Evolutionary conservation across 306 rosid species (phyloP), one percentile per base, ranked within the genome.

Genomic region (Rosa rugosa): DNA sequence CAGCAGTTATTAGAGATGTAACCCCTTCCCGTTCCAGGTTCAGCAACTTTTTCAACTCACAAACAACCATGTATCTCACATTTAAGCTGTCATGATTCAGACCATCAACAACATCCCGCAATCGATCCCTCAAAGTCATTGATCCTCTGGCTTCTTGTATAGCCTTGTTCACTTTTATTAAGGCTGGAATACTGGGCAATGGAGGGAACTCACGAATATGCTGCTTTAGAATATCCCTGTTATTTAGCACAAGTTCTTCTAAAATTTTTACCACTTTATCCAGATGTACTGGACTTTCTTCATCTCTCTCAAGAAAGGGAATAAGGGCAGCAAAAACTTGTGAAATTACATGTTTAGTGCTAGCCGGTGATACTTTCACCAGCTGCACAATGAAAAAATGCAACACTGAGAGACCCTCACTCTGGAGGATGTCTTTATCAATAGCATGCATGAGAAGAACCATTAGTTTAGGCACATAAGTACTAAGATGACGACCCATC

Each of bases 361-460:
- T 95, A 83, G 97, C 89, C 69, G 91, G 94, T 1, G 94, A 88
- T 76, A 87, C 91, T 62, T 86, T 76, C 54, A 90, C 92, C 87
- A 92, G 78, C 85, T 92, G 98, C 81, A 80, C 81, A 60, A 91
- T 84, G 85, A 95, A 92, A 87, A 86, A 92, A 82, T 88, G 90
- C 90, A 95, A 85, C 51, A 95, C 89, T 47, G 90, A 78, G 79
- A 95, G 92, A 83, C 96, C 99, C 76, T 92, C 99, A 84, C 80
- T 83, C 89, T 87, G 90, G 71, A 90, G 90, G 63, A 72, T 65
- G 71, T 95, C 91, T 82, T 91, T 92, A 50, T 77, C 89, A 81
- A 95, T 84, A 81, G 97, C 95, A 86, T 90, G 94, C 97, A 92
- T 90, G 71, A 92, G 96, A 82, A 95, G 98, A 83, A 92, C 97